phyloP scores from a whole-genome alignment of 495 filamentous ascomycete genomes.

The Haplographium delicatum region DNA sequence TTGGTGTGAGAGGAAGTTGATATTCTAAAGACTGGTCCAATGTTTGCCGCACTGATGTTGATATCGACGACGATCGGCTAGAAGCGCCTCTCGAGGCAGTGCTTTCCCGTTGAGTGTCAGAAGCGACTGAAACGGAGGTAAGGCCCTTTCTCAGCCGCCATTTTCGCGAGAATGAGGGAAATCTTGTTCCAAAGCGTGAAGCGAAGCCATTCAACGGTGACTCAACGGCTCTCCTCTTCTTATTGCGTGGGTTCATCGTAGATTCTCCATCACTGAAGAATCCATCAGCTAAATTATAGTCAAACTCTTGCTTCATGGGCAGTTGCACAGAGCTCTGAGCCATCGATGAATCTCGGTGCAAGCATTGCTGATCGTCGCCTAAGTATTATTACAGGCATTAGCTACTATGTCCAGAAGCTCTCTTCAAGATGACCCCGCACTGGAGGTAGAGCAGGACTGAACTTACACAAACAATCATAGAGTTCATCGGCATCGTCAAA shows the following conservation, averaged over 20 bases:
- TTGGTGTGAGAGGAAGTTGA: constrained; percentile 58
- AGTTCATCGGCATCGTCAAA: constrained; percentile 34
- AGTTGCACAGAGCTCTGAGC: constrained; percentile 24
- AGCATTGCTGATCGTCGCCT: constrained; percentile 26
- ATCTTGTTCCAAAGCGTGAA: constrained; percentile 61
- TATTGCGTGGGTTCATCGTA: constrained; percentile 41
- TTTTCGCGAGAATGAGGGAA: constrained; percentile 63
- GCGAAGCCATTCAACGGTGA: constrained; percentile 58
- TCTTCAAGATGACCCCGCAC: constrained; percentile 9
- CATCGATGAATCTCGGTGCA: constrained; percentile 21
- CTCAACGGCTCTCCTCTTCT: constrained; percentile 62
- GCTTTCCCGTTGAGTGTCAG: constrained; percentile 11
- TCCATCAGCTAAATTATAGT: constrained; percentile 56
- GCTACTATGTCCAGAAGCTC: constrained; percentile 15
- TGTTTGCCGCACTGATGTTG: constrained; percentile 46
- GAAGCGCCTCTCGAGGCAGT: constrained; percentile 44
- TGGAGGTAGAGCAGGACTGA: not conserved
- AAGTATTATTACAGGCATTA: constrained; percentile 16
- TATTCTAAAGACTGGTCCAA: constrained; percentile 48
- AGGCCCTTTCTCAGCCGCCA: constrained; percentile 28
- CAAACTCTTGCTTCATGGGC: constrained; percentile 27
- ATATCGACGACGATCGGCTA: constrained; percentile 64
- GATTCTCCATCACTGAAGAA: constrained; percentile 58
- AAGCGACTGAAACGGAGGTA: constrained; percentile 35
- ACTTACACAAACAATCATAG: constrained; percentile 51